Evolutionary conservation across 2,329 filamentous ascomycete genomes (phyloP).

Genomic region (Neurospora sp.): DNA sequence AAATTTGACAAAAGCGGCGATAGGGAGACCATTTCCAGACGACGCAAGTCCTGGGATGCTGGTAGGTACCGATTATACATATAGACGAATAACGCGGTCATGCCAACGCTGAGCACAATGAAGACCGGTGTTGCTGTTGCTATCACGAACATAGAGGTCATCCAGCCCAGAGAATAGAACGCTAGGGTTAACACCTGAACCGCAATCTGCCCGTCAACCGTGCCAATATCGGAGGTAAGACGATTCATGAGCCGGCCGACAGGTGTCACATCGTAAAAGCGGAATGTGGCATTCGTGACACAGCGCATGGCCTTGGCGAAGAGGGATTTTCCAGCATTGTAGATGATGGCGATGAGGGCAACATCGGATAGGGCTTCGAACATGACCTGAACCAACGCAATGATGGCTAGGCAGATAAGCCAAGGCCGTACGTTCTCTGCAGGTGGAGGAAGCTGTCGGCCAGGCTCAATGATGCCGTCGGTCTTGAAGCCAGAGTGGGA

Average conservation of each 20-base stretch:
- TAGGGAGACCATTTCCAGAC: slow-evolving; percentile 82
- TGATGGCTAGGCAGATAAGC: slow-evolving; percentile 59
- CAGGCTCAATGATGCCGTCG: slow-evolving; percentile 17
- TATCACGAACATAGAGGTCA: slow-evolving; percentile 67
- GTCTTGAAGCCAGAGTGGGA: slow-evolving; percentile 7
- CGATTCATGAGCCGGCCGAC: slow-evolving; percentile 88
- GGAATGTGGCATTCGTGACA: slow-evolving; percentile 73
- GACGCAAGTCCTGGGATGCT: slow-evolving; percentile 70
- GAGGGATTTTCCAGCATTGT: slow-evolving; percentile 64
- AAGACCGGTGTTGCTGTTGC: slow-evolving; percentile 70
- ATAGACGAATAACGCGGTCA: slow-evolving; percentile 59
- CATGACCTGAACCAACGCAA: slow-evolving; percentile 53
- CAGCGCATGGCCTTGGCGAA: slow-evolving; percentile 64
- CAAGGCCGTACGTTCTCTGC: slow-evolving; percentile 60
- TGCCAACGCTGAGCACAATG: slow-evolving; percentile 57
- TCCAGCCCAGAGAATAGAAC: slow-evolving; percentile 61
- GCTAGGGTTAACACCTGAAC: slow-evolving; percentile 61
- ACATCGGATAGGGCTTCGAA: slow-evolving; percentile 52
- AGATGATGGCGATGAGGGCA: slow-evolving; percentile 67
- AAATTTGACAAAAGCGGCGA: slow-evolving; percentile 90
- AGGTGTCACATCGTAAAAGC: slow-evolving; percentile 85
- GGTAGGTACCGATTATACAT: slow-evolving; percentile 73
- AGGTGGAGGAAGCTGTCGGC: slow-evolving; percentile 53
- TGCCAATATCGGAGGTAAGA: slow-evolving; percentile 81
- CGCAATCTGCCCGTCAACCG: slow-evolving; percentile 79